Conservation (phyloP, 2,329 filamentous ascomycete genomes). For the Taxawa tesnikishii region DNA sequence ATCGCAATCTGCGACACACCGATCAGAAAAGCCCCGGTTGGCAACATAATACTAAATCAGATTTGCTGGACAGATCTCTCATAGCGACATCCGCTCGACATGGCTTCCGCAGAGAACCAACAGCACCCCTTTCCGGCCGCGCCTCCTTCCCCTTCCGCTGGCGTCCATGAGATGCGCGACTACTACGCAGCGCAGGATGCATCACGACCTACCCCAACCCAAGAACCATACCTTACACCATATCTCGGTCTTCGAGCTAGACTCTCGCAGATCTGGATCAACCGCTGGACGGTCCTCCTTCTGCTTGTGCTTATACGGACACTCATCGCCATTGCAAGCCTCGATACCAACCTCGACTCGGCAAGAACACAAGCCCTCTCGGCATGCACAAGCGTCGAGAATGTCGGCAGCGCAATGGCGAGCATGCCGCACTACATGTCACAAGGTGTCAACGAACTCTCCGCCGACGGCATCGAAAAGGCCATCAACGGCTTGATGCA, state of each 20-base stretch:
- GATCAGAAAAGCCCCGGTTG: constrained; percentile 1
- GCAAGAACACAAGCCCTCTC: constrained; percentile 74
- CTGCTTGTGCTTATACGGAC: constrained; percentile 74
- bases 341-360: constrained; percentile 61
- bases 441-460: constrained; percentile 74
- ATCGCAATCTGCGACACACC: too few relatives aligned
- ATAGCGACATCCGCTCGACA: constrained; percentile 15
- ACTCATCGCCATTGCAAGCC: constrained; percentile 59
- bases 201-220: constrained; percentile 46
- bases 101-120: constrained; percentile 40
- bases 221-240: constrained; percentile 64
- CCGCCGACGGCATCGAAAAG: constrained; percentile 66
- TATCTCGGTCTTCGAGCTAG: constrained; percentile 84
- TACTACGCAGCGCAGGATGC: constrained; percentile 43
- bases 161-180: constrained; percentile 49
- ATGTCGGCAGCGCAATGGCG: constrained; percentile 86
- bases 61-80: constrained; percentile 10
- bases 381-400: constrained; percentile 85
- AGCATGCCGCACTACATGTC: constrained; percentile 97
- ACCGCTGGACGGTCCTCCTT: constrained; percentile 88
- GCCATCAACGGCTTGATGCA: constrained; percentile 69
- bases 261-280: constrained; percentile 93
- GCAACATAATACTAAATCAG: constrained; percentile 4
- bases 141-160: constrained; percentile 47
- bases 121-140: constrained; percentile 41